Evolutionary conservation across 306 rosid species (phyloP), one percentile per base, ranked within the genome.

Genomic region (Inga laurina): DNA sequence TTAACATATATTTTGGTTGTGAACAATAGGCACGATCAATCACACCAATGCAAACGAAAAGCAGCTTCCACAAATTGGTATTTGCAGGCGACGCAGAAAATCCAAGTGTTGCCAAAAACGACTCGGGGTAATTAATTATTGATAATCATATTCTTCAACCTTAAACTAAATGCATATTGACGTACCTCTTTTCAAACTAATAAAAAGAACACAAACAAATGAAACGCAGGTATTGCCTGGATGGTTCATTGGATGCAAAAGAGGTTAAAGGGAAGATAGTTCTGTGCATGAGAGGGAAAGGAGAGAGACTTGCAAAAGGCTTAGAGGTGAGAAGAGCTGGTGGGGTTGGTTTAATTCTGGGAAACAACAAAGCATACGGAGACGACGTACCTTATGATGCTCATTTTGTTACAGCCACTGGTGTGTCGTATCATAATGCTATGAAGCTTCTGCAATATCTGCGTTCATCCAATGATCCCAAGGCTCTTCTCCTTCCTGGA

Each of bases 331-430:
- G 84, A 79, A 90, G 90, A 35, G 91, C 89, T 10, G 98, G 99
- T 3, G 99, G 97, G 21, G 87, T 73, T 79, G 99, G 95, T 80
- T 64, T 90, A 7, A 88, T 96, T 24, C 82, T 93, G 45, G 96
- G 93, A 61, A 94, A 93, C 85, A 82, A 61, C 78, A 34, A 74
- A 22, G 16, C 6, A 2, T 52, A 72, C 73, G 98, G 93, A 27
- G 79, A 67, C n/a, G 94, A 90, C 64, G 46, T 90, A 49, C 79
- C 93, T 6, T 75, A 86, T 82, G 99, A 93, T 79, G 79, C 90
- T 81, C 94, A 93, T 84, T 83, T 96, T 78, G 83, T 96, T 87
- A 91, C 99, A 10, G 97, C 99, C 69, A 86, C 98, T 0, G 89
- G 84, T 0, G 81, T 96, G 46, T 61, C 86, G 82, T 91, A 88